Base-by-base conservation (phyloP, 441 rosid species). In the Mallotus japonicus region DNA sequence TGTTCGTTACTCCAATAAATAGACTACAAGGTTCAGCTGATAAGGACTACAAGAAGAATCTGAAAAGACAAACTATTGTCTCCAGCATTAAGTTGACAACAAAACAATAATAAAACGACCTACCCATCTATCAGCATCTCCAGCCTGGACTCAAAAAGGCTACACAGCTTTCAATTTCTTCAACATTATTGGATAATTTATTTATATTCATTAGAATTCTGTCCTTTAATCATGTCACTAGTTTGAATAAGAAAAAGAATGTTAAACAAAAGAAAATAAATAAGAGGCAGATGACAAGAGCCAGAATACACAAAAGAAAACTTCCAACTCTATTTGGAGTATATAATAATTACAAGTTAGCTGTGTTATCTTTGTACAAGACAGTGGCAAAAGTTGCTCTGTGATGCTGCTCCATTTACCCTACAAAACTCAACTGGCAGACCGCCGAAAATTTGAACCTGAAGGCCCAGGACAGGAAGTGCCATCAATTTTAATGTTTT, bases 321-420 rank as follows among this genome's bases (percentile, higher is more conserved):
- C 37, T 49, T 65, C 47, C 62, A 49, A 72, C 74, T 63, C 68
- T 82, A 63, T 62, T 20, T 66, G 49, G 20, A 34, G 61, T 37
- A 54, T 70, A 80, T 81, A 74, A 82, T 82, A 84, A 85, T 84
- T 84, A 85, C 88, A 85, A 54, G 75, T 76, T 84, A 77, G 85
- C 68, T 75, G 63, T 59, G 80, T 60, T 67, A 68, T 42, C n/a
- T 76, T 57, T 67, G 73, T 69, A 74, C 65, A 69, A 78, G 76
- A 72, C 68, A 65, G 60, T 51, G 17, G 74, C 61, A 68, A 66
- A 75, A 63, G 76, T 75, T 44, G 71, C 75, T 73, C 75, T 54
- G 70, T 2, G 66, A 62, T 44, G 67, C 28, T n/a, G 64, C 74
- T 62, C 1, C 73, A 78, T 72, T 75, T 69, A 75, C 64, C 32